phyloP scores from a whole-genome alignment of 495 filamentous ascomycete species.

The Penicillium pulvis region DNA sequence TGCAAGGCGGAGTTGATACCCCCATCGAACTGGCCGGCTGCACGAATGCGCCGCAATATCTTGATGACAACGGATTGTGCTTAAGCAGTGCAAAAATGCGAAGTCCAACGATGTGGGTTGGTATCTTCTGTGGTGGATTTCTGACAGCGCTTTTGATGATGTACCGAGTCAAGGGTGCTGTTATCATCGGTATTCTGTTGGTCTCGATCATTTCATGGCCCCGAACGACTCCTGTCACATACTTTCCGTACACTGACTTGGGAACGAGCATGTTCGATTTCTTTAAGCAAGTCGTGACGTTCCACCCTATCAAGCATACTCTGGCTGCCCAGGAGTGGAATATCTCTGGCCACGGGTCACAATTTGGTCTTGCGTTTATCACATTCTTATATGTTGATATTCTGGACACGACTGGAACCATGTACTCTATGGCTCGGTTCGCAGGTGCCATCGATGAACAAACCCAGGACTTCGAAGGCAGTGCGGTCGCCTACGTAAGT shows the following conservation, averaged over 20 bases:
- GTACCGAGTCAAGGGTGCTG: slow-evolving; percentile 80
- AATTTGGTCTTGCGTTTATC: slow-evolving; percentile 78
- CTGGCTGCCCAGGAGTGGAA: slow-evolving; percentile 70
- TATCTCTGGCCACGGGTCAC: slow-evolving; percentile 59
- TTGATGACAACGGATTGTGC: slow-evolving; percentile 50
- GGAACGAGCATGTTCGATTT: slow-evolving; percentile 73
- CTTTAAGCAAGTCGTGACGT: slow-evolving; percentile 80
- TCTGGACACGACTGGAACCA: slow-evolving; percentile 71
- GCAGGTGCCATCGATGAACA: slow-evolving; percentile 70
- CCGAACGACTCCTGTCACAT: slow-evolving; percentile 68
- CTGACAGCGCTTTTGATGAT: slow-evolving; percentile 76
- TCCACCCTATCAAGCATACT: slow-evolving; percentile 69
- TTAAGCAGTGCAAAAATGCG: slow-evolving; percentile 64
- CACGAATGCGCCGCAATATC: slow-evolving; percentile 23
- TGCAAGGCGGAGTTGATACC: slow-evolving; percentile 58
- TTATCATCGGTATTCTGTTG: slow-evolving; percentile 76
- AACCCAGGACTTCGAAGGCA: slow-evolving; percentile 78
- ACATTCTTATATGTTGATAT: slow-evolving; percentile 86
- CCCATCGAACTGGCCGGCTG: slow-evolving; percentile 75
- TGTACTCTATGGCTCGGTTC: slow-evolving; percentile 84
- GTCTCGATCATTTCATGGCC: slow-evolving; percentile 88
- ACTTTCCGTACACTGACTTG: slow-evolving; percentile 69
- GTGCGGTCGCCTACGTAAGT: slow-evolving; percentile 67
- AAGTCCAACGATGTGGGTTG: slow-evolving; percentile 77
- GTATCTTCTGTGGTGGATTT: slow-evolving; percentile 79